Conservation (phyloP, 768 basidiomycete species). For the Collybia sp. region DNA sequence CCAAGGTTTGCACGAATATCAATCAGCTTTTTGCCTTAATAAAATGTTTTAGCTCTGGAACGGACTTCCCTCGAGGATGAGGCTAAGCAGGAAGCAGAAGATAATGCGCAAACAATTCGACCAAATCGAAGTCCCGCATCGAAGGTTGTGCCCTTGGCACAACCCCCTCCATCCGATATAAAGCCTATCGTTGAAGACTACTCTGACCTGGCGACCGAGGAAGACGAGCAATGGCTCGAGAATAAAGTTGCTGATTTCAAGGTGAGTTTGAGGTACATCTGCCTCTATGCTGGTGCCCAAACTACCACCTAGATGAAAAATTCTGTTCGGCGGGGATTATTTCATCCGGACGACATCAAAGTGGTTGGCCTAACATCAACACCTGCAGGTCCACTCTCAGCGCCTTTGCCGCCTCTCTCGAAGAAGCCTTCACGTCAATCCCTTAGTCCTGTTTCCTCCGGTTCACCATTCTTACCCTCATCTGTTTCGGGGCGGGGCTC, state of each 20-base stretch:
- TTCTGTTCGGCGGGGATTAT: conserved; percentile 66
- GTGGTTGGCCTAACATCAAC: conserved; percentile 53
- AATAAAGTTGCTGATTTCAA: conserved; percentile 84
- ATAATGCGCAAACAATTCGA: conserved; percentile 77
- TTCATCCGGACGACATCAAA: conserved; percentile 89
- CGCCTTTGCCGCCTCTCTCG: conserved; percentile 55
- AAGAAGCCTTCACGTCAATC: conserved; percentile 51
- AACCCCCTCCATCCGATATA: conserved; percentile 58
- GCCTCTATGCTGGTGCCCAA: background rate
- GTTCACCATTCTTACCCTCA: conserved; percentile 22
- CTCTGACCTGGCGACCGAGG: conserved; percentile 80
- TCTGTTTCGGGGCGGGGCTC: conserved; percentile 17
- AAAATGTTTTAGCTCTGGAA: conserved; percentile 47
- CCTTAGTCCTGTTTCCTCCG: conserved; percentile 35
- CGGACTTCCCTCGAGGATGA: conserved; percentile 56
- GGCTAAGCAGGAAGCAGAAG: conserved; percentile 46
- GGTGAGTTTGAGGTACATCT: conserved; percentile 31
- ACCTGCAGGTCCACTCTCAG: conserved; percentile 58
- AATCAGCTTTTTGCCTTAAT: conserved; percentile 1
- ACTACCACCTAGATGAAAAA: conserved; percentile 53
- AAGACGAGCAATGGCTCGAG: conserved; percentile 62
- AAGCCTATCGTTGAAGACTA: conserved; percentile 83
- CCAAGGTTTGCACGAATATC: conserved; percentile 38
- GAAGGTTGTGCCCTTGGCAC: conserved; percentile 49
- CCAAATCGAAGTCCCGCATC: conserved; percentile 67